Base-by-base conservation (phyloP, 768 basidiomycete genomes). In the Thelephora aurantiotincta region DNA sequence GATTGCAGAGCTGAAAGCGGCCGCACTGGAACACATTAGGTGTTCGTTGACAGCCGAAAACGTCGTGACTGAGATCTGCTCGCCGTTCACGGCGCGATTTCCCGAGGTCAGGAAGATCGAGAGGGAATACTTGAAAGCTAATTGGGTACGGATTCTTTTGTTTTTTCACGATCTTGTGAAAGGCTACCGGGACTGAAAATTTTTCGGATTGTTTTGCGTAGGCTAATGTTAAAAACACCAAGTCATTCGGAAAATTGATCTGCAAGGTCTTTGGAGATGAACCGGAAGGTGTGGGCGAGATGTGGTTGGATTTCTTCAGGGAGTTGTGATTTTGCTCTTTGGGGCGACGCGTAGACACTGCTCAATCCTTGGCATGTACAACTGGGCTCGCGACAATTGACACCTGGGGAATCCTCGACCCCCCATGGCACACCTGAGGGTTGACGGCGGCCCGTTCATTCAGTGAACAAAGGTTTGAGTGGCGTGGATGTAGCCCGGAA, bases 221-320 rank as follows among this genome's bases (percentile, higher is more conserved):
- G 38, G 38, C 11, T 9, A 22, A 41, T 16, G 22, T 41, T 1
- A 41, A 14, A 14, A 22, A 11, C 22, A 11, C 38, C 38, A 18
- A 16, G 14, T 16, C 18, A 1, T 41, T 41, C 22, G 22, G 38
- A 18, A 41, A 41, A 14, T 22, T 41, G 18, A 41, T 41, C 38
- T 41, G 38, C 14, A 41, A 41, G 38, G 16, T n/a, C 18, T 41
- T 41, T 41, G 22, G 22, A 7, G 38, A 41, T 4, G 18, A 41
- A 14, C 38, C 38, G 2, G 38, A 41, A 41, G 38, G 38, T 9
- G 38, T 41, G 16, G 38, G 18, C 9, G 38, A 41, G 22, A 54
- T 59, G 3, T 55, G 52, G 35, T 59, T 57, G 33, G 56, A 52
- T 20, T 61, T 59, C 11, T 57, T 56, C 11, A 62, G 64, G 30